Conservation (phyloP, 2,329 filamentous ascomycete genomes). For the Purpureocillium lavendulum region DNA sequence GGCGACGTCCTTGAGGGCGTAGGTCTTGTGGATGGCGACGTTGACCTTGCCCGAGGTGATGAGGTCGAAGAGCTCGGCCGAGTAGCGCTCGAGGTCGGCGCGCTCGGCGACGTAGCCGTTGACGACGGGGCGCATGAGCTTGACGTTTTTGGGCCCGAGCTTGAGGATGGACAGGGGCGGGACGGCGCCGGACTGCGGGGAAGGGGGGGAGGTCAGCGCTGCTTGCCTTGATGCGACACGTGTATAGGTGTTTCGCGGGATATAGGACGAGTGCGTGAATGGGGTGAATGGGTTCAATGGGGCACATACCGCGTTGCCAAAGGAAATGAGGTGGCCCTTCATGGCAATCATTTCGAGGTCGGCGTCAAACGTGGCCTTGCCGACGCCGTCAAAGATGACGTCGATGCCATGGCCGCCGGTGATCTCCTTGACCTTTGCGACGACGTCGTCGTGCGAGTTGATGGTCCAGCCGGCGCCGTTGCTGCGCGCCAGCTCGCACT, state of each 20-base stretch:
- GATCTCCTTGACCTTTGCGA: constrained; percentile 53
- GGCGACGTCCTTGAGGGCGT: constrained; percentile 64
- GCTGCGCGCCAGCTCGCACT: constrained; percentile 59
- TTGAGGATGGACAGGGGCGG: constrained; percentile 52
- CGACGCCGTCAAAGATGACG: constrained; percentile 80
- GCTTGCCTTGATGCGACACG: constrained; percentile 6
- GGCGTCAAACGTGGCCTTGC: constrained; percentile 74
- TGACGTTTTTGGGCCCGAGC: constrained; percentile 66
- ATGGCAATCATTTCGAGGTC: constrained; percentile 64
- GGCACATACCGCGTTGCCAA: constrained; percentile 64
- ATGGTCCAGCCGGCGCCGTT: constrained; percentile 66
- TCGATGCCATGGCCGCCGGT: constrained; percentile 65
- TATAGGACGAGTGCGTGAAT: no score
- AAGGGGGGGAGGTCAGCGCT: background rate
- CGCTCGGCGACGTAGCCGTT: constrained; percentile 61
- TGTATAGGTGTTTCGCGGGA: no score
- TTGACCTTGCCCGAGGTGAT: constrained; percentile 62
- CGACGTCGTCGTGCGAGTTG: constrained; percentile 57
- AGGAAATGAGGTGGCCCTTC: constrained; percentile 71
- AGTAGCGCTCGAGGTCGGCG: constrained; percentile 64
- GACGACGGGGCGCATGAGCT: constrained; percentile 66
- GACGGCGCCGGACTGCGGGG: constrained; percentile 54
- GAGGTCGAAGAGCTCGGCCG: constrained; percentile 63
- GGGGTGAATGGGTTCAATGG: no score
- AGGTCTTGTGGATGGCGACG: constrained; percentile 66